These are phyloP conservation scores for Bruguiera sexangula DNA, from an alignment of 345 rosid species.

Conservation along the genomic window DNA sequence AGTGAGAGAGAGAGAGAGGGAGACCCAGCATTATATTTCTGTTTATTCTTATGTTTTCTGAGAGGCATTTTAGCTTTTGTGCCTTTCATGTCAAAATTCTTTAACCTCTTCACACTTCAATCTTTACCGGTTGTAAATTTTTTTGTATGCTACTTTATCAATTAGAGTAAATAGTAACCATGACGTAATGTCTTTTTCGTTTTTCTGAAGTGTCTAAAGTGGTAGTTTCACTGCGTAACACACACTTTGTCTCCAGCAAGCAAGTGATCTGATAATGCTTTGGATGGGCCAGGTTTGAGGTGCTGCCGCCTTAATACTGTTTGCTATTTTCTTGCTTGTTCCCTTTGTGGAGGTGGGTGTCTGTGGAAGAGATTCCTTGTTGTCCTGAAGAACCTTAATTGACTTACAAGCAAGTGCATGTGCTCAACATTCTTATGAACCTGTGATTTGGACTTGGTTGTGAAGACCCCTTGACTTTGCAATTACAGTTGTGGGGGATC, in stretches of 20 bases:
- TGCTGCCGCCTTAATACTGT: no score
- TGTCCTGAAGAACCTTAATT: no score
- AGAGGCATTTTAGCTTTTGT: constrained; percentile 5
- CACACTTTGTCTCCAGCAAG: neutral
- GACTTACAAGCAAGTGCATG: no score
- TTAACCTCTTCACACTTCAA: neutral
- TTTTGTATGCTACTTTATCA: constrained; percentile 12
- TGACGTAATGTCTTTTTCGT: no score
- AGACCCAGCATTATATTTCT: neutral
- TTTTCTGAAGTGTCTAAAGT: neutral
- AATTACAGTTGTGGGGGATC: neutral
- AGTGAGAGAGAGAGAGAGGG: no score
- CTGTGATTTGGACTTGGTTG: neutral
- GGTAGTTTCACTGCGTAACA: neutral
- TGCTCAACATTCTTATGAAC: neutral
- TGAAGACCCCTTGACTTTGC: no score
- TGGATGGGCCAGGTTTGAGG: neutral
- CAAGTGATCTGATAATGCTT: neutral
- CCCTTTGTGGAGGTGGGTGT: no score
- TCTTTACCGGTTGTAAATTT: constrained; percentile 18
- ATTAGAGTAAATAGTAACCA: neutral
- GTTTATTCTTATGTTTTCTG: neutral
- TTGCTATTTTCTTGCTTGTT: no score
- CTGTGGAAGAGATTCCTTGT: no score
- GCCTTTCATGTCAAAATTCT: constrained; percentile 7